phyloP scores from a whole-genome alignment of 129 eudicot species.

The Logfia minima region DNA sequence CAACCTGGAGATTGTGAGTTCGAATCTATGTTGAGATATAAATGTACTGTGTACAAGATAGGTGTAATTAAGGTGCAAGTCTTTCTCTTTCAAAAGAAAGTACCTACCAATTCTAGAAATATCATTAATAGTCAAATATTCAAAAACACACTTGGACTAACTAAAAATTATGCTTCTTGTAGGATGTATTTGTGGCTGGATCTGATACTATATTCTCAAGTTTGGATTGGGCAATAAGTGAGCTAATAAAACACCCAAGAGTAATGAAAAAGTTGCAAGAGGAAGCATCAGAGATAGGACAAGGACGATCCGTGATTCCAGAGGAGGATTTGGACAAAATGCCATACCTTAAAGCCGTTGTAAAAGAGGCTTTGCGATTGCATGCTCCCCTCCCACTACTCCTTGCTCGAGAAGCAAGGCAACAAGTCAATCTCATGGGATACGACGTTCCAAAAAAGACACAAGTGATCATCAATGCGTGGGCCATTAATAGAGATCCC shows the following conservation, averaged over 20 bases:
- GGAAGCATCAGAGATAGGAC: constrained; percentile 6
- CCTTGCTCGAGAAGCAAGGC: neutral
- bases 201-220: constrained; percentile 6
- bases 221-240: neutral
- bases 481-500: constrained; percentile 14
- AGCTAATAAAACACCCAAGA: constrained; percentile 11
- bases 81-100: too few species aligned
- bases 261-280: constrained; percentile 16
- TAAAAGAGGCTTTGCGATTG: constrained; percentile 8
- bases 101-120: too few species aligned
- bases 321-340: constrained; percentile 8
- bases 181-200: constrained; percentile 8
- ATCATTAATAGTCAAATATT: too few species aligned
- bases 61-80: too few species aligned
- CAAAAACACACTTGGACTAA: too few species aligned
- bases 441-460: neutral
- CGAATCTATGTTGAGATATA: too few species aligned
- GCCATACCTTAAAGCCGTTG: neutral
- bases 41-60: too few species aligned
- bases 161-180: neutral
- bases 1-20: too few species aligned
- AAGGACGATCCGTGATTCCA: neutral
- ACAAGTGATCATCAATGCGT: constrained; percentile 1
- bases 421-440: constrained; percentile 6
- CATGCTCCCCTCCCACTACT: constrained; percentile 14